Base-by-base conservation (phyloP, 768 basidiomycete species). In the Russula ochroleuca region DNA sequence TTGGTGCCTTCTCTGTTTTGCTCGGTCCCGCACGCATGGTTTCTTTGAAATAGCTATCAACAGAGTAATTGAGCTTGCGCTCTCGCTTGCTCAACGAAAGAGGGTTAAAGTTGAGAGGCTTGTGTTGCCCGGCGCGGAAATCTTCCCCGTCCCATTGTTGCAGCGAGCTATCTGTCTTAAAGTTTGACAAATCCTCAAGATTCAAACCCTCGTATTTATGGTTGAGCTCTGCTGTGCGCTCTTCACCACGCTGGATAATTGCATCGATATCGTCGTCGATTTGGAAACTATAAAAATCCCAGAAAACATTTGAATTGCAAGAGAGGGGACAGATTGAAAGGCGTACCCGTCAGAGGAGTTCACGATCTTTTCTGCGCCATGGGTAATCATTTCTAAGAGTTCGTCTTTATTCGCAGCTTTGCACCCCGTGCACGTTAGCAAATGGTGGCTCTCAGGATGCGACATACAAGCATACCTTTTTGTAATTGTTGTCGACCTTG, bases 101-200 rank as follows among this genome's bases (percentile, higher is more conserved):
- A 66, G 93, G 83, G 68, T 88, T 90, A 71, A 92, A 80, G 69
- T 85, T 86, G 53, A 92, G 79, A 2, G 77, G 66, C 73, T 91
- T 91, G 72, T 85, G 84, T 77, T 87, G 75, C 66, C 89, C 91
- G 19, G 83, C 73, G 31, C 88, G 79, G 75, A 94, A 98, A 70
- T 96, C 93, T 73, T 97, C 92, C 38, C 94, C 94, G 70, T 98
- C 94, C 94, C 94, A 97, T 69, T 92, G 90, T 68, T 94, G 91
- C 37, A 94, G 84, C 25, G 87, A 88, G 31, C 87, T 88, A 68
- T 98, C 94, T 9, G 92, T 87, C 75, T 97, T 96, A 83, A 98
- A 99, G 78, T 92, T 98, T 72, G 90, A 95, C 38, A 98, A 79
- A 70, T 97, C 95, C 71, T 99, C 97, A 50, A 99, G 81, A 70